Evolutionary conservation across 1,284 basidiomycete species (phyloP).

Genomic region (Golubevia sp.): DNA sequence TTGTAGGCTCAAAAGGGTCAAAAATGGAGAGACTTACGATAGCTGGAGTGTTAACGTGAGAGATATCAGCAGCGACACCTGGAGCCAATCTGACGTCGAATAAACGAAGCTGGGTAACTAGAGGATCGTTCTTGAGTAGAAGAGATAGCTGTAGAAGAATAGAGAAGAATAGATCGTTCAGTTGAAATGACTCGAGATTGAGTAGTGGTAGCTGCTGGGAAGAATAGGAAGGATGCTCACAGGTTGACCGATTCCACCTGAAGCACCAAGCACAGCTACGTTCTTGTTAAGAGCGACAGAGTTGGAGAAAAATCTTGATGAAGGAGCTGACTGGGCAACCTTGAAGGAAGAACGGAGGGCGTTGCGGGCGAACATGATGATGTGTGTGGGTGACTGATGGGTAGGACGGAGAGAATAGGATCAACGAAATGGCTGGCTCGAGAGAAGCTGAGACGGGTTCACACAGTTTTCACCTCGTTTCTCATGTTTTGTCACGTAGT

Average conservation of each 20-base stretch:
- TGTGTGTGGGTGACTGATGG: slow-evolving; percentile 6
- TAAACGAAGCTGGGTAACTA: slow-evolving; percentile 71
- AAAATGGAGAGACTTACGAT: slow-evolving; percentile 67
- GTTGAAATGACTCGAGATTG: no score
- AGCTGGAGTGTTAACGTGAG: slow-evolving; percentile 86
- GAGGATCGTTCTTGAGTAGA: slow-evolving; percentile 81
- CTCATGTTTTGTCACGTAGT: no score
- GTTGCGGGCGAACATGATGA: slow-evolving; percentile 39
- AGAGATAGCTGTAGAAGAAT: slow-evolving; percentile 69
- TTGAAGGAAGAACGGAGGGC: slow-evolving; percentile 33
- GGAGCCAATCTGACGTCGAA: slow-evolving; percentile 57
- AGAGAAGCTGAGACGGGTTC: no score
- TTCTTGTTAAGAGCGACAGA: slow-evolving; percentile 75
- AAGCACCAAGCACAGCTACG: slow-evolving; percentile 85
- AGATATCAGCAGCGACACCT: slow-evolving; percentile 76
- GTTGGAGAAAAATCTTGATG: slow-evolving; percentile 75
- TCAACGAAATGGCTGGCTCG: no score
- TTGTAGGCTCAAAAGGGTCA: slow-evolving; percentile 9
- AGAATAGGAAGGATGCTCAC: no score
- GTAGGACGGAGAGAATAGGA: slow-evolving; percentile 14
- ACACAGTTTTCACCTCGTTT: no score
- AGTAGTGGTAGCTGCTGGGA: no score
- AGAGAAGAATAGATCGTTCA: neutral
- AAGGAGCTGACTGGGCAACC: slow-evolving; percentile 23
- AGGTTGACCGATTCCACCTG: slow-evolving; percentile 84